Conservation (phyloP, 441 rosid species). For the Breynia disticha region DNA sequence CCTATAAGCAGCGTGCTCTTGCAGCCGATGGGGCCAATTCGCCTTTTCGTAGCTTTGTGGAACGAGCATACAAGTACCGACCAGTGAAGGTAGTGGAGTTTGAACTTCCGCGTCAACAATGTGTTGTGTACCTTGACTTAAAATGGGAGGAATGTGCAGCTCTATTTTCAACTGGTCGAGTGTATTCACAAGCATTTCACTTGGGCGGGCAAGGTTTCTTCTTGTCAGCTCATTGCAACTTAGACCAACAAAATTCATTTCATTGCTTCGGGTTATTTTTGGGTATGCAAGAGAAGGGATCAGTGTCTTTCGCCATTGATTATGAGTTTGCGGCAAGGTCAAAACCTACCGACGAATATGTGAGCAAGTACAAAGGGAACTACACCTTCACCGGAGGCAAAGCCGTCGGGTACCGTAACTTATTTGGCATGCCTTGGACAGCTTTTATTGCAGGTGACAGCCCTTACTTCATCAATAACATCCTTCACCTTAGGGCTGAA, state of each 20-base stretch:
- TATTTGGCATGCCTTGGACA: slow-evolving; percentile 56
- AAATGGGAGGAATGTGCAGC: slow-evolving; percentile 54
- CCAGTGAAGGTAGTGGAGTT: slow-evolving; percentile 81
- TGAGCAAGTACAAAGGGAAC: slow-evolving; percentile 48
- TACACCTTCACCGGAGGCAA: slow-evolving; percentile 55
- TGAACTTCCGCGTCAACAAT: slow-evolving; percentile 64
- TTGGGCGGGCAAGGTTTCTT: slow-evolving; percentile 74
- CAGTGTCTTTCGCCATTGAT: slow-evolving; percentile 51
- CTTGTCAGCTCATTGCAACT: slow-evolving; percentile 63
- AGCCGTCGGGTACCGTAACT: slow-evolving; percentile 55
- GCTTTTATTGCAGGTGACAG: slow-evolving; percentile 55
- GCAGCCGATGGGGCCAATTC: slow-evolving; percentile 36
- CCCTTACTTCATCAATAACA: slow-evolving; percentile 60
- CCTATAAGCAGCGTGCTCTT: slow-evolving; percentile 37
- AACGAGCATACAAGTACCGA: slow-evolving; percentile 59
- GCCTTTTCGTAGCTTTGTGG: slow-evolving; percentile 38
- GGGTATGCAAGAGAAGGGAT: slow-evolving; percentile 62
- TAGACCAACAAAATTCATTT: slow-evolving; percentile 58
- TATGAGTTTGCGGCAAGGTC: slow-evolving; percentile 71
- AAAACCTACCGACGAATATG: slow-evolving; percentile 55
- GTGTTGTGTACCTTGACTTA: slow-evolving; percentile 76
- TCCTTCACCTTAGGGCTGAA: slow-evolving; percentile 79
- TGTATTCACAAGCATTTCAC: slow-evolving; percentile 64
- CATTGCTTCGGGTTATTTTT: slow-evolving; percentile 70
- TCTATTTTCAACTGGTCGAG: slow-evolving; percentile 48